These are phyloP conservation scores for Silene coronaria DNA, from an alignment of 179 eudicot genomes.

Conservation along the genomic window DNA sequence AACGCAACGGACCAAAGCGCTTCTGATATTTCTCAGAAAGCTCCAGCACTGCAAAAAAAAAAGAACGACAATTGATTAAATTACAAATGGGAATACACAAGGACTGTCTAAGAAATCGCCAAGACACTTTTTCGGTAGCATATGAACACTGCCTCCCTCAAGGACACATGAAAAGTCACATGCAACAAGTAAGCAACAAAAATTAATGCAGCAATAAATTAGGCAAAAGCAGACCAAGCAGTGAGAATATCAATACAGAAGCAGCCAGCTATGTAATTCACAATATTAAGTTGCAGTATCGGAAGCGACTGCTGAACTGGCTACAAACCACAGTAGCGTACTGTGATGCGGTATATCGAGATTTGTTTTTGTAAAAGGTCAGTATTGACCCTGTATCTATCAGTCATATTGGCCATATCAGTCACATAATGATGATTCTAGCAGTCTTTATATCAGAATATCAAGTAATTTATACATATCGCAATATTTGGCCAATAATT, in stretches of 20 bases:
- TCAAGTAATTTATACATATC: not conserved
- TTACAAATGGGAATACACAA: not conserved
- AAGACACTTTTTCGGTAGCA: not conserved
- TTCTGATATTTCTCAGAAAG: conserved; percentile 94
- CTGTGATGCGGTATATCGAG: not conserved
- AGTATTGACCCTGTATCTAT: not conserved
- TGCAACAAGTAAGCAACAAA: not conserved
- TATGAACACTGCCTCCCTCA: not conserved
- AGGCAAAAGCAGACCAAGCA: not conserved
- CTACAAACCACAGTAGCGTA: not conserved
- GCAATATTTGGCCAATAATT: not conserved
- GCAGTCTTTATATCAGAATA: not conserved
- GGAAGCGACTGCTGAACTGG: not conserved
- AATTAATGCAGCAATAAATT: not conserved
- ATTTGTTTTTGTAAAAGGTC: not conserved
- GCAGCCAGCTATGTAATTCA: not conserved
- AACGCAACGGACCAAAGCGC: conserved; percentile 94
- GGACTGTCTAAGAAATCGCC: not conserved
- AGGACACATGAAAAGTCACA: not conserved
- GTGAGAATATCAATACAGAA: not conserved
- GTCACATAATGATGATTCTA: not conserved
- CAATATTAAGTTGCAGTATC: not conserved
- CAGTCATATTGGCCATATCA: not conserved
- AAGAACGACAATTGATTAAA: not conserved
- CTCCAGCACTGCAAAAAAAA: conserved; percentile 66